Percentiles rank a stretch among this genome's conserved stretches.
phyloP scores from a whole-genome alignment of 805 yeast genomes.

The Metschnikowia kunwiensis region DNA sequence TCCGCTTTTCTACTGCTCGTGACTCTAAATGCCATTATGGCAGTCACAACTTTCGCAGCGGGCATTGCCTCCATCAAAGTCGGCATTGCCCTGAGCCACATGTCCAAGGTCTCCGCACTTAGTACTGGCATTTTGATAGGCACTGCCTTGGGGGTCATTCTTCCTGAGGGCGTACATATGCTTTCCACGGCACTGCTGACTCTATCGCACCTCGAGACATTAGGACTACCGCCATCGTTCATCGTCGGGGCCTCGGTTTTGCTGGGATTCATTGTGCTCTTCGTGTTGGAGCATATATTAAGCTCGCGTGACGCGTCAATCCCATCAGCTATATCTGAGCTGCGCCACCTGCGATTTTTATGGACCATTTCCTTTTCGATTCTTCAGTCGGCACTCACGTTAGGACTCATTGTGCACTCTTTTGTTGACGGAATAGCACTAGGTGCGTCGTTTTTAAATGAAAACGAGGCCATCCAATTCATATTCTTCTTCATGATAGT shows the following conservation, averaged over 20 bases:
- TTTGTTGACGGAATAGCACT: constrained; percentile 71
- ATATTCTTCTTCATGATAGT: constrained; percentile 59
- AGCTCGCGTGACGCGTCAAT: neutral
- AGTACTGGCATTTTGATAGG: constrained; percentile 63
- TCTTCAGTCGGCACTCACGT: constrained; percentile 45
- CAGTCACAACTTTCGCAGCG: constrained; percentile 11
- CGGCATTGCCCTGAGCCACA: constrained; percentile 11
- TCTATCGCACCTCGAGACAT: constrained; percentile 1
- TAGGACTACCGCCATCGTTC: constrained; percentile 18
- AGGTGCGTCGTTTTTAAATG: constrained; percentile 53
- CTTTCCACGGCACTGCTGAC: constrained; percentile 23
- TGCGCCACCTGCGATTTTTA: neutral
- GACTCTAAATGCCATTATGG: constrained; percentile 11
- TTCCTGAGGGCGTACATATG: constrained; percentile 64
- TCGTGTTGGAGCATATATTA: constrained; percentile 41
- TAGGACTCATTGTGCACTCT: constrained; percentile 66
- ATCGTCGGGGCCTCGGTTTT: constrained; percentile 48
- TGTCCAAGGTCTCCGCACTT: constrained; percentile 44
- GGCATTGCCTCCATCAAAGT: constrained; percentile 13
- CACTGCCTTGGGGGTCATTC: constrained; percentile 53
- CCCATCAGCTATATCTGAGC: constrained; percentile 1
- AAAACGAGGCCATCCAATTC: constrained; percentile 34
- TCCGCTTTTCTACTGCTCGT: constrained; percentile 7
- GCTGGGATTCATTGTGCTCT: constrained; percentile 53
- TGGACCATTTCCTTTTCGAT: constrained; percentile 22